Conservation (phyloP, 1,284 basidiomycete species). For the Phlebopus sp. region DNA sequence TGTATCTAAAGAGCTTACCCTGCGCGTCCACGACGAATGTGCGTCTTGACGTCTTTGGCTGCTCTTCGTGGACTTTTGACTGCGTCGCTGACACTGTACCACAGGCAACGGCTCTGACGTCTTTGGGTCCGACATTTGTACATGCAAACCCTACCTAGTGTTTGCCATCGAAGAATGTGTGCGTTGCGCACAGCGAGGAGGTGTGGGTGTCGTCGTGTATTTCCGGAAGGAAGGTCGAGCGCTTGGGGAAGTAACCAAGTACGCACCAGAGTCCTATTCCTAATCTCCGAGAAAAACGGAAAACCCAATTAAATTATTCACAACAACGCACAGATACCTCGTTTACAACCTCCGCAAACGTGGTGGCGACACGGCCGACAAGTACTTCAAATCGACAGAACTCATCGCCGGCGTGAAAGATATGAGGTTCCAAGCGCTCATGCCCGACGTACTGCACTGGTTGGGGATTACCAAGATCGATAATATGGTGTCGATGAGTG, state of each 20-base stretch:
- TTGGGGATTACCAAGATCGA: constrained; percentile 88
- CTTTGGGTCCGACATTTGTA: constrained; percentile 92
- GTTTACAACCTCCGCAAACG: constrained; percentile 96
- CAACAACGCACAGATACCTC: constrained; percentile 59
- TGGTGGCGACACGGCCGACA: constrained; percentile 87
- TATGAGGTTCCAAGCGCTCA: constrained; percentile 92
- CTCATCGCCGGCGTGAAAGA: constrained; percentile 94
- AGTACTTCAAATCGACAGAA: constrained; percentile 94
- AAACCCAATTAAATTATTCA: background rate
- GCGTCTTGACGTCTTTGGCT: constrained; percentile 22
- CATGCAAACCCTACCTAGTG: constrained; percentile 90
- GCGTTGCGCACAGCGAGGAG: constrained; percentile 81
- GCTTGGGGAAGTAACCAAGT: constrained; percentile 91
- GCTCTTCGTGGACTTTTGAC: background rate
- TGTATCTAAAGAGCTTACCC: constrained; percentile 81
- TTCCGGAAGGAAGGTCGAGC: constrained; percentile 94
- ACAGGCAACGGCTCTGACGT: constrained; percentile 81
- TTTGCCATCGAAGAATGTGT: constrained; percentile 95
- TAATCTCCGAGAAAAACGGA: background rate
- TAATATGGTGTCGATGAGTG: constrained; percentile 91
- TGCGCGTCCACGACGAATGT: constrained; percentile 95
- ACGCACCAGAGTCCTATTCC: constrained; percentile 20
- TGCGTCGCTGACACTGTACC: background rate
- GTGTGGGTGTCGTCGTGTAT: constrained; percentile 91
- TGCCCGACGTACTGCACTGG: constrained; percentile 96